A percentile compares a stretch with the other conserved stretches of the same genome.
Conservation (phyloP, 768 basidiomycete genomes). For the Sporobolomyces phaffii region DNA sequence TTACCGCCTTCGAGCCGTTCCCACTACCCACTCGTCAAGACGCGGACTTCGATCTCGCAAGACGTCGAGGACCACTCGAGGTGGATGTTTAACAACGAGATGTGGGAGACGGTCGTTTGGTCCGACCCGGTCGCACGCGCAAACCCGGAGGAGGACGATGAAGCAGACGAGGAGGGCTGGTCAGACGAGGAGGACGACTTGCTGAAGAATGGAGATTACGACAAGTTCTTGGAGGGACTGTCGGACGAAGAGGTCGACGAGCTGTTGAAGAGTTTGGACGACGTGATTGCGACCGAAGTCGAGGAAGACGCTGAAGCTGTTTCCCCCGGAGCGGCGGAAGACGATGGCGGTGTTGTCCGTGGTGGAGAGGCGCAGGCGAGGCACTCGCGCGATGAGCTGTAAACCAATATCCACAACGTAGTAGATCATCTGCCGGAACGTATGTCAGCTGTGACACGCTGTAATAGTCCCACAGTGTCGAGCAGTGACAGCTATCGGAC, state of each 20-base stretch:
- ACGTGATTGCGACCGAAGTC: neutral
- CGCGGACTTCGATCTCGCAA: constrained; percentile 6
- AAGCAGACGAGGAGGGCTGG: neutral
- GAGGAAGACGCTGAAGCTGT: too few relatives aligned
- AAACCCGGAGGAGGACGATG: neutral
- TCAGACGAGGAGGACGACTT: constrained; percentile 4
- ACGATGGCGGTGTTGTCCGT: too few relatives aligned
- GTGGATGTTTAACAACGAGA: constrained; percentile 25
- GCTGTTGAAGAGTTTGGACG: constrained; percentile 16
- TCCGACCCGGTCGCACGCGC: too few relatives aligned
- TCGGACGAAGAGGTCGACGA: constrained; percentile 32
- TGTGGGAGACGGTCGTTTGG: constrained; percentile 23
- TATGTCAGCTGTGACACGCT: too few relatives aligned
- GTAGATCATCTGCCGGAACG: too few relatives aligned
- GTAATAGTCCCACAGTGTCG: too few relatives aligned
- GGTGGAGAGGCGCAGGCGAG: too few relatives aligned
- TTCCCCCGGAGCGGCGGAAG: too few relatives aligned
- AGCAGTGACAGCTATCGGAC: too few relatives aligned
- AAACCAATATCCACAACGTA: too few relatives aligned
- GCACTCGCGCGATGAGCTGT: too few relatives aligned
- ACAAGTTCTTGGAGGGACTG: constrained; percentile 18
- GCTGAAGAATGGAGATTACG: constrained; percentile 3
- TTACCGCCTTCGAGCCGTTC: neutral
- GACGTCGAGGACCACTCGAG: constrained; percentile 35
- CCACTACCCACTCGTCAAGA: constrained; percentile 25